A percentile compares a stretch with the other conserved stretches of the same genome.
Conservation (phyloP, 441 rosid species). For the Erodium trifolium region DNA sequence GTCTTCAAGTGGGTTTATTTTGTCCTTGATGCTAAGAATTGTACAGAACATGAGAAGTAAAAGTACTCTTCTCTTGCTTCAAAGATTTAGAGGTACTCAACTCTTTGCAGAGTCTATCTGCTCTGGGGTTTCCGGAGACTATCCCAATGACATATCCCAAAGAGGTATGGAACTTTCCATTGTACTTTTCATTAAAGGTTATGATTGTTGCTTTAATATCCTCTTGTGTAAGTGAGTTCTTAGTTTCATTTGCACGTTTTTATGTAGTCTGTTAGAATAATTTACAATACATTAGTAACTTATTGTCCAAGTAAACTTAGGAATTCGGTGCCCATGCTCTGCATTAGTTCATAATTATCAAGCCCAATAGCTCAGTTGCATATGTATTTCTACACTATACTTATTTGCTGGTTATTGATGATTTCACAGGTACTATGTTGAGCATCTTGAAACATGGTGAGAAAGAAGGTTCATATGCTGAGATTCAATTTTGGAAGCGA, state of each 20-base stretch:
- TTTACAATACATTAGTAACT: too few relatives aligned
- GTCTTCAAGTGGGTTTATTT: constrained; percentile 60
- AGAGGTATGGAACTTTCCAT: constrained; percentile 36
- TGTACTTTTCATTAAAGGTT: neutral
- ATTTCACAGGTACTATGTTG: constrained; percentile 42
- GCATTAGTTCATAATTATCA: neutral
- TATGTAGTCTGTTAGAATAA: neutral
- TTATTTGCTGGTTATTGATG: constrained; percentile 5
- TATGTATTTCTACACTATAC: neutral
- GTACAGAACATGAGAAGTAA: constrained; percentile 50
- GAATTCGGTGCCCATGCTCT: neutral
- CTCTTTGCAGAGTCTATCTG: constrained; percentile 74
- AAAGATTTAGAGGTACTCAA: constrained; percentile 76
- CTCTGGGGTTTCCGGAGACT: constrained; percentile 41
- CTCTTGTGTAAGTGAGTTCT: neutral
- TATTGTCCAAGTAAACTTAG: neutral
- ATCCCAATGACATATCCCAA: constrained; percentile 27
- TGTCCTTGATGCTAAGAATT: constrained; percentile 63
- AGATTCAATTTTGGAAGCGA: constrained; percentile 65
- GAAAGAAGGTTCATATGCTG: constrained; percentile 40
- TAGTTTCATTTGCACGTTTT: neutral
- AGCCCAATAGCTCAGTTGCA: neutral
- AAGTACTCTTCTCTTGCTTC: constrained; percentile 63
- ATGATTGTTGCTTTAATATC: constrained; percentile 6
- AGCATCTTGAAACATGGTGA: constrained; percentile 40